Evolutionary conservation across 208 protist species (phyloP).

Genomic region (Crithidia fasciculata): DNA sequence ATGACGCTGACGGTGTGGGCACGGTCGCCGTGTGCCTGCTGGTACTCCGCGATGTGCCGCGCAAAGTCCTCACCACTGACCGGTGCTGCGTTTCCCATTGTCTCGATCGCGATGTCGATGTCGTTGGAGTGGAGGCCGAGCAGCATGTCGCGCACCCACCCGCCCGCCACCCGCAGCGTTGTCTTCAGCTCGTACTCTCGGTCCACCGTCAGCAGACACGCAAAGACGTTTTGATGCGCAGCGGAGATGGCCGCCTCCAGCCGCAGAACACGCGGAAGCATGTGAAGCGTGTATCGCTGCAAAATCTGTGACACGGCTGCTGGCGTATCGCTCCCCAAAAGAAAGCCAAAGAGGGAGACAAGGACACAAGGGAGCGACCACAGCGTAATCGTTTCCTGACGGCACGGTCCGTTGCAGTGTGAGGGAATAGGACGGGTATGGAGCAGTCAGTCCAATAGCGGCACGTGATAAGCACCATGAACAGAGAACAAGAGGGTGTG

Average conservation of each 20-base stretch:
- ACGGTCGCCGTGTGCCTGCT: slow-evolving; percentile 46
- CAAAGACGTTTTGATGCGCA: slow-evolving; percentile 84
- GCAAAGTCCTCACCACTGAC: slow-evolving; percentile 94
- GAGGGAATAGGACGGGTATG: too few species aligned
- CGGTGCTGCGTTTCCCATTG: slow-evolving; percentile 10
- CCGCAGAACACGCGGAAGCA: slow-evolving; percentile 38
- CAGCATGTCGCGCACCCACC: slow-evolving; percentile 98
- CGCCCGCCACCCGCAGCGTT: slow-evolving; percentile 93
- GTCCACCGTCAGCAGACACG: slow-evolving; percentile 80
- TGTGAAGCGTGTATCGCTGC: background rate
- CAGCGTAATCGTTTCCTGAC: too few species aligned
- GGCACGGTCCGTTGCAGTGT: too few species aligned
- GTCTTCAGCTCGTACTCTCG: slow-evolving; percentile 53
- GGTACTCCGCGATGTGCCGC: slow-evolving; percentile 73
- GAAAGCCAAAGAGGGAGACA: too few species aligned
- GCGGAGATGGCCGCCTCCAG: slow-evolving; percentile 59
- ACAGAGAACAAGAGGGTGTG: too few species aligned
- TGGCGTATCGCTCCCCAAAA: too few species aligned
- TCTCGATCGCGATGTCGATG: slow-evolving; percentile 98
- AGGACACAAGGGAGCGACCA: too few species aligned
- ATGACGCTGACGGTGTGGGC: slow-evolving; percentile 93
- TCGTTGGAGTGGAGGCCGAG: slow-evolving; percentile 93
- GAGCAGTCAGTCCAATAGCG: too few species aligned
- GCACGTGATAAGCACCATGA: too few species aligned
- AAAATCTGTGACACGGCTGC: too few species aligned